phyloP scores from a whole-genome alignment of 495 filamentous ascomycete species.

The Cercophora samala region DNA sequence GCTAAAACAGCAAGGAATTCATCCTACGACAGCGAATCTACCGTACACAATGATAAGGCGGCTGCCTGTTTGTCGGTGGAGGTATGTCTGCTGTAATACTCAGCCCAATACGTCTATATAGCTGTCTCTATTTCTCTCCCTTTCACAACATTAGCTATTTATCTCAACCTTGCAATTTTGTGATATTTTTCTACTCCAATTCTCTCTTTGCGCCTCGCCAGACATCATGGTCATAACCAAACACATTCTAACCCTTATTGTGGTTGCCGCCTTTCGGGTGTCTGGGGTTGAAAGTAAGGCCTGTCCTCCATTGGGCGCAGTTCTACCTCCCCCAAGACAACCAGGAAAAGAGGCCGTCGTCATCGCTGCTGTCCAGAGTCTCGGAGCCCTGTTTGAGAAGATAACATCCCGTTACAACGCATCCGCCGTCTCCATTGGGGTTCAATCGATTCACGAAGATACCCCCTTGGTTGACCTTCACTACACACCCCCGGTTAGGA shows the following conservation, averaged over 20 bases:
- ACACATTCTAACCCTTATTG: neutral
- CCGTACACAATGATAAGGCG: neutral
- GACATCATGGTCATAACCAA: neutral
- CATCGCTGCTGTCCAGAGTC: neutral
- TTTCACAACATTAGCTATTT: too few species aligned
- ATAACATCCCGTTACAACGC: neutral
- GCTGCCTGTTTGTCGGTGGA: neutral
- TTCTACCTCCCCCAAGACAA: conserved; percentile 1
- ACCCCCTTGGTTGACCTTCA: neutral
- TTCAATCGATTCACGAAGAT: conserved; percentile 9
- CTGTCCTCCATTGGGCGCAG: conserved; percentile 5
- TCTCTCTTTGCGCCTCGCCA: too few species aligned
- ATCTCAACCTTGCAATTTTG: too few species aligned
- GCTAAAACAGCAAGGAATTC: neutral
- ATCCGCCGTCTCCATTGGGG: conserved; percentile 5
- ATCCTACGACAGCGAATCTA: neutral
- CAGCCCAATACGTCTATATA: too few species aligned
- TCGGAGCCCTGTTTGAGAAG: neutral
- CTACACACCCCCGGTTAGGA: neutral
- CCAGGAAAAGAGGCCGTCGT: neutral
- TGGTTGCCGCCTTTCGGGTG: neutral
- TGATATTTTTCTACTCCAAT: too few species aligned
- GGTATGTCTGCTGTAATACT: too few species aligned
- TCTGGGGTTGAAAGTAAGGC: neutral
- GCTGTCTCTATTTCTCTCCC: too few species aligned